phyloP scores from a whole-genome alignment of 805 yeast species.

The Cyberlindnera nakhonratchasimensis region DNA sequence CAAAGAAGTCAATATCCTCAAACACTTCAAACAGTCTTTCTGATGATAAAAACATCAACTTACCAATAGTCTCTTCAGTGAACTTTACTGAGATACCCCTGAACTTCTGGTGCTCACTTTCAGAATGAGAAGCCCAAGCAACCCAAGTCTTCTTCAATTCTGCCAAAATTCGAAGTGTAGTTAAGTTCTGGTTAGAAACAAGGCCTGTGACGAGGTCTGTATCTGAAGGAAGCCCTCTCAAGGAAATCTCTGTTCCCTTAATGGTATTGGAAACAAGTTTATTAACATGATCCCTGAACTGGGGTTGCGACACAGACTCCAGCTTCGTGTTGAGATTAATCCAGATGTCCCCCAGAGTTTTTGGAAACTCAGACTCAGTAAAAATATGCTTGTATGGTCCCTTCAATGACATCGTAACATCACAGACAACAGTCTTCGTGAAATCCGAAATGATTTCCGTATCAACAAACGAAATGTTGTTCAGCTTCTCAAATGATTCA shows the following conservation, averaged over 20 bases:
- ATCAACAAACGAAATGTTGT: slow-evolving; percentile 9
- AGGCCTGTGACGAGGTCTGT: slow-evolving; percentile 51
- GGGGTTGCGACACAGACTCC: slow-evolving; percentile 33
- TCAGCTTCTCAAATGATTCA: slow-evolving; percentile 15
- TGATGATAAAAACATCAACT: slow-evolving; percentile 33
- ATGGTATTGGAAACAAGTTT: slow-evolving; percentile 50
- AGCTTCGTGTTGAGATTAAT: slow-evolving; percentile 17
- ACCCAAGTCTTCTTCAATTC: slow-evolving; percentile 32
- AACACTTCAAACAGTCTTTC: slow-evolving; percentile 34
- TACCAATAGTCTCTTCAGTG: slow-evolving; percentile 30
- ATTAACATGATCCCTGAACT: slow-evolving; percentile 26
- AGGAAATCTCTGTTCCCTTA: slow-evolving; percentile 60
- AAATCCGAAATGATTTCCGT: neutral
- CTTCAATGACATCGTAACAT: slow-evolving; percentile 7
- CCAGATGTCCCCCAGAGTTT: slow-evolving; percentile 10
- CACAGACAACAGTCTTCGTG: slow-evolving; percentile 15
- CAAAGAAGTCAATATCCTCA: slow-evolving; percentile 49
- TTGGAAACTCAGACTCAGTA: slow-evolving; percentile 6
- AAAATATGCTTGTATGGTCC: slow-evolving; percentile 8
- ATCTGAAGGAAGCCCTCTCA: slow-evolving; percentile 45
- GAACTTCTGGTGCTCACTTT: neutral
- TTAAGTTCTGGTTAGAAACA: slow-evolving; percentile 56
- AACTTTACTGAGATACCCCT: slow-evolving; percentile 12
- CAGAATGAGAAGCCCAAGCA: slow-evolving; percentile 7
- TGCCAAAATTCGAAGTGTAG: slow-evolving; percentile 50